Percentiles rank a stretch among this genome's conserved stretches.
Evolutionary conservation across 176 grass and related monocot species (phyloP).

Genomic region (Tillandsia fasciculata): DNA sequence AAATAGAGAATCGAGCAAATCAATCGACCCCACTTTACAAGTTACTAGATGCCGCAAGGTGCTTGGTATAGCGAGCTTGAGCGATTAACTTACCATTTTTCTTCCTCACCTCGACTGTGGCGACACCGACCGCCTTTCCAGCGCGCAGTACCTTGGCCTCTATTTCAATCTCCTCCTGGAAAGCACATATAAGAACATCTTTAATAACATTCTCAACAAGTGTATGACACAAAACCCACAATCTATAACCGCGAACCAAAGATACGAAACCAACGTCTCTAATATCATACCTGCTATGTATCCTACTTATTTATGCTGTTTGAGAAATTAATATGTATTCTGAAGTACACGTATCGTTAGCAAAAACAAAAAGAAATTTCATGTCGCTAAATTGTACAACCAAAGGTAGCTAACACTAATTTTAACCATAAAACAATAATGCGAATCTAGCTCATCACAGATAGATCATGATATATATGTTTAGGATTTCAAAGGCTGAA

Average conservation of each 20-base stretch:
- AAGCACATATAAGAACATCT: conserved; percentile 3
- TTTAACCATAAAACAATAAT: no score
- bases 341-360: background rate
- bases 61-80: conserved; percentile 86
- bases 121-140: conserved; percentile 74
- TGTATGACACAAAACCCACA: background rate
- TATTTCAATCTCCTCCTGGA: conserved; percentile 87
- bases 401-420: no score
- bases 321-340: background rate
- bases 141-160: conserved; percentile 74
- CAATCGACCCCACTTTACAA: conserved; percentile 23
- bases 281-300: background rate
- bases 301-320: background rate
- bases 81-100: conserved; percentile 75
- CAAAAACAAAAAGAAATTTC: background rate
- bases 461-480: no score
- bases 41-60: conserved; percentile 65
- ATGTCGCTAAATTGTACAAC: no score
- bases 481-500: no score
- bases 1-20: background rate
- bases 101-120: conserved; percentile 68
- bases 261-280: no score
- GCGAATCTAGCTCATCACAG: no score
- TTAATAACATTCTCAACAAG: conserved; percentile 1
- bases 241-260: background rate